Evolutionary conservation across 148 eudicot genomes (phyloP).

Genomic region (Cornus suecica): DNA sequence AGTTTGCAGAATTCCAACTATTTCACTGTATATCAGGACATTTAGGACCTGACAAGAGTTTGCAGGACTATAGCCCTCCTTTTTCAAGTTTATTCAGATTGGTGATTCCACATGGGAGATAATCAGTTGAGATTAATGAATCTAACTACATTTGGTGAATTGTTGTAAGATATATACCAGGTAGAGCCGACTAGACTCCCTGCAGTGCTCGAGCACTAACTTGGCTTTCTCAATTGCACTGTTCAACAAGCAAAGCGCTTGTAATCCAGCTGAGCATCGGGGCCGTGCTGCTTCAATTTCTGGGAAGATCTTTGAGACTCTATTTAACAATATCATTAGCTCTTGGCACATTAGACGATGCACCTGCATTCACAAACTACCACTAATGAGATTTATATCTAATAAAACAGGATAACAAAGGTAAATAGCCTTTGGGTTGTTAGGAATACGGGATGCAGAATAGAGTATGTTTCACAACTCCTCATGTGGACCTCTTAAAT

Average conservation of each 20-base stretch:
- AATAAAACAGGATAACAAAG: background rate
- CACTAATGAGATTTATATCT: background rate
- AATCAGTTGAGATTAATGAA: background rate
- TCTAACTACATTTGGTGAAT: background rate
- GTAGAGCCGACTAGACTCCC: slow-evolving; percentile 78
- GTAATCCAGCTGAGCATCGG: slow-evolving; percentile 64
- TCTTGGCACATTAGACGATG: slow-evolving; percentile 70
- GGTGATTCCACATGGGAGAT: background rate
- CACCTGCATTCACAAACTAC: slow-evolving; percentile 44
- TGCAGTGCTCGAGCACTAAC: slow-evolving; percentile 51
- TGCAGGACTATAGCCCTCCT: background rate
- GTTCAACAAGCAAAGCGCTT: slow-evolving; percentile 62
- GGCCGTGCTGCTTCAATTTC: slow-evolving; percentile 81
- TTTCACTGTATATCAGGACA: background rate
- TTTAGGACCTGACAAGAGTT: background rate
- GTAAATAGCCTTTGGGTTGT: background rate
- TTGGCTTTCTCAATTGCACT: slow-evolving; percentile 56
- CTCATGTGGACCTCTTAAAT: background rate
- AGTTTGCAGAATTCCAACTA: background rate
- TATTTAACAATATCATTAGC: slow-evolving; percentile 43
- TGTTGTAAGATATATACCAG: slow-evolving; percentile 47
- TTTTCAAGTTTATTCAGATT: background rate
- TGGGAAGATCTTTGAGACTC: slow-evolving; percentile 46
- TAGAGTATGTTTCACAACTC: background rate
- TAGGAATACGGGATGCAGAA: background rate